Percentiles rank a stretch among this genome's conserved stretches.
phyloP scores from a whole-genome alignment of 441 rosid species.

The Hura crepitans region DNA sequence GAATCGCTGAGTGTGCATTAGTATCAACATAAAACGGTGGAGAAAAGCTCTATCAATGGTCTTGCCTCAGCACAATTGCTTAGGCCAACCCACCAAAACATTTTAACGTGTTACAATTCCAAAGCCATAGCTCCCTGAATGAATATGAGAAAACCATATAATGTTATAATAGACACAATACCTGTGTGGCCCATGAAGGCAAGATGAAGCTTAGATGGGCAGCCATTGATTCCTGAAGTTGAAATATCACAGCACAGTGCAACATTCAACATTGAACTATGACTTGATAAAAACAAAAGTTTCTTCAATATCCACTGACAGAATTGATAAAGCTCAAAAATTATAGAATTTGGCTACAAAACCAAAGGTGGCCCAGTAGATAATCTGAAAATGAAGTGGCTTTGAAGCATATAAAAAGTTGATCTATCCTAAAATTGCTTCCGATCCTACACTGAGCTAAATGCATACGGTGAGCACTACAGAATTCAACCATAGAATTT shows the following conservation, averaged over 20 bases:
- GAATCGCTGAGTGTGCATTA: neutral
- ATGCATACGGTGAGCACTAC: too few relatives aligned
- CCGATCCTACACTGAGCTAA: neutral
- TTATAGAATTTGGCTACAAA: neutral
- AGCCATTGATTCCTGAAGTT: conserved; percentile 28
- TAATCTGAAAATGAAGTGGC: neutral
- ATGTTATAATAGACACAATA: conserved; percentile 20
- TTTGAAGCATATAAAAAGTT: neutral
- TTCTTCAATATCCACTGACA: neutral
- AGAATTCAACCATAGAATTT: neutral
- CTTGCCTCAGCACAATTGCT: neutral
- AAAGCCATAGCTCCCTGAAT: conserved; percentile 7
- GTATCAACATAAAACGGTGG: neutral
- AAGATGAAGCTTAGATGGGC: conserved; percentile 59
- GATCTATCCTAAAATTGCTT: neutral
- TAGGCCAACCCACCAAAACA: neutral
- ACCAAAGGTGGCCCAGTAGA: neutral
- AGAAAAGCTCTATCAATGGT: neutral
- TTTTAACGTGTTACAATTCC: neutral
- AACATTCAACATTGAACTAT: conserved; percentile 2
- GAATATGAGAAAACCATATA: neutral
- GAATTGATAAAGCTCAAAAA: neutral
- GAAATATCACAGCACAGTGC: conserved; percentile 10
- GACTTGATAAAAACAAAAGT: neutral
- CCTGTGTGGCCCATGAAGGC: conserved; percentile 62